Conservation (phyloP, 179 eudicot genomes). For the Heliamphora ciliata region DNA sequence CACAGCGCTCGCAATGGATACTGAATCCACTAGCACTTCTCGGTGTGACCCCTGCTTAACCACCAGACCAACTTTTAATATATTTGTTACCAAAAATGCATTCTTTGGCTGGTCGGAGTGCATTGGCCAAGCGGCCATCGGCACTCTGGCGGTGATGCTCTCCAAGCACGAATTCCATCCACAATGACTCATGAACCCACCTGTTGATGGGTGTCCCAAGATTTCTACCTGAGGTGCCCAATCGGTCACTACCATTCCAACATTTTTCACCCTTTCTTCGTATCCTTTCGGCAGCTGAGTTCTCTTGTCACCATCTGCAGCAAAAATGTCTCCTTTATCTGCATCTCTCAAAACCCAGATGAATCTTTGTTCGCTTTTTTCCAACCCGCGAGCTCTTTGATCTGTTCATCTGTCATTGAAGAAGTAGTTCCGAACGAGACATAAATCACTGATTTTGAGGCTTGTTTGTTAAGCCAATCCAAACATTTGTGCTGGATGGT, state of each 20-base stretch:
- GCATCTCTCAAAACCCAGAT: constrained; percentile 50
- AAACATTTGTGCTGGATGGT: constrained; percentile 28
- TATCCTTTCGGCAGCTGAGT: constrained; percentile 22
- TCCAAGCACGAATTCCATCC: constrained; percentile 42
- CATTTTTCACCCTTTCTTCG: constrained; percentile 21
- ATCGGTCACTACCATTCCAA: constrained; percentile 27
- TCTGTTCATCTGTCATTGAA: constrained; percentile 30
- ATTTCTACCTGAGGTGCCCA: constrained; percentile 44
- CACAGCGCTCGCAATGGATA: background rate
- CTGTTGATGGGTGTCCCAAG: constrained; percentile 26
- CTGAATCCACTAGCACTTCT: constrained; percentile 13
- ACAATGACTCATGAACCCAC: constrained; percentile 36
- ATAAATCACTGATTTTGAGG: constrained; percentile 33
- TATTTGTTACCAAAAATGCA: constrained; percentile 16
- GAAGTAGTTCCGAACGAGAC: constrained; percentile 56
- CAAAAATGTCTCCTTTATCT: constrained; percentile 35
- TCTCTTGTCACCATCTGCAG: constrained; percentile 12
- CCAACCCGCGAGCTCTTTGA: constrained; percentile 48
- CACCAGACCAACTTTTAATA: constrained; percentile 14
- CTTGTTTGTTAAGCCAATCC: constrained; percentile 57
- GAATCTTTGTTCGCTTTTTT: constrained; percentile 37
- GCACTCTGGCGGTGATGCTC: constrained; percentile 31
- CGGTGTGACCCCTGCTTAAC: constrained; percentile 17
- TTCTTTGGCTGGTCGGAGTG: constrained; percentile 39
- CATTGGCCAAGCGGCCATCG: constrained; percentile 32